Base-by-base conservation (phyloP, 768 basidiomycete genomes). In the Trametes gibbosa region DNA sequence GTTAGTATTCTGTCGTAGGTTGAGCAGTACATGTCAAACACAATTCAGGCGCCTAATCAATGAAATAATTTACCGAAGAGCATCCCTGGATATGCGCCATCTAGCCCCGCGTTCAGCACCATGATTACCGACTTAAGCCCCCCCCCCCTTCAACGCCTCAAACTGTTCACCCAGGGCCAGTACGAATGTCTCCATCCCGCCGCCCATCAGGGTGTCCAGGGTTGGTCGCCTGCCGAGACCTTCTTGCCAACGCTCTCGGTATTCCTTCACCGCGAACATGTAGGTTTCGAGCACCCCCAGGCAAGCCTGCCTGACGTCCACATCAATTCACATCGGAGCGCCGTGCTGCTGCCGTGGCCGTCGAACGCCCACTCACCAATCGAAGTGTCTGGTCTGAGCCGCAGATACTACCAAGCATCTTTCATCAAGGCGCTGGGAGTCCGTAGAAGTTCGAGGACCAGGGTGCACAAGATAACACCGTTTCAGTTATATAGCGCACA, bases 101-200 rank as follows among this genome's bases (percentile, higher is more conserved):
- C 60, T 47, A 63, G 48, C 10, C 61, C 40, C 13, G 53, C 55
- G 34, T 66, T 66, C 21, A 64, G n/a, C 2, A 59, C 46, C 58
- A 65, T 50, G 4, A 7, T n/a, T 35, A 12, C n/a, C 43, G 29
- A 16, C 17, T 23, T 8, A 4, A 40, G 23, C 6, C 19, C 1
- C 34, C 17, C n/a, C n/a, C n/a, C n/a, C n/a, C n/a, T n/a, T n/a
- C n/a, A 16, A 16, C 10, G 19, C 32, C 4, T n/a, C 7, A 9
- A 47, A 32, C 4, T 32, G 29, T 58, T 41, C 9, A 63, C 55
- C 48, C 17, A 59, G 53, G 3, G 50, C 37, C 13, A 56, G 29
- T 10, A 35, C 53, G 32, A 50, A 63, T 16, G 54, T 58, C 62
- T 58, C 56, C 19, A 53, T 59, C 19, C 58, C 62, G 32, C 59